These are phyloP conservation scores for Stagonosporopsis tanaceti DNA, from an alignment of 2,329 filamentous ascomycete genomes.

Conservation along the genomic window DNA sequence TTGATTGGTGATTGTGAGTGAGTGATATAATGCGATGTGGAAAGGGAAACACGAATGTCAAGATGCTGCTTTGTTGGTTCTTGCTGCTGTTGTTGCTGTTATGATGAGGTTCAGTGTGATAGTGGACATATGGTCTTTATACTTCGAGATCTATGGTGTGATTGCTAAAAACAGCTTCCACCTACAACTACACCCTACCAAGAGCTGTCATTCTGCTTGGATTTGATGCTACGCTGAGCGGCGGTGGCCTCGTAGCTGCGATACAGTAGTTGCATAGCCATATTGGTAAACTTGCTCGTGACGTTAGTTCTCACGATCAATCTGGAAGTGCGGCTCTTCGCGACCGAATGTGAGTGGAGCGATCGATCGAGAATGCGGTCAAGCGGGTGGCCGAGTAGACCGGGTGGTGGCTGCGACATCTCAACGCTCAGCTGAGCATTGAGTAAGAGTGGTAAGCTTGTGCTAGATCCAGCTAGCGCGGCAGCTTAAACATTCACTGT, in stretches of 20 bases:
- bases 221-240: constrained; percentile 9
- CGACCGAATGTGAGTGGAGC: constrained; percentile 1
- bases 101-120: constrained; percentile 11
- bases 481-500: not conserved
- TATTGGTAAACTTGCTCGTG: not conserved
- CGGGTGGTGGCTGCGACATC: constrained; percentile 11
- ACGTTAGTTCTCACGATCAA: not conserved
- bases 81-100: not conserved
- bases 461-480: not conserved
- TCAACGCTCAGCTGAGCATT: constrained; percentile 4
- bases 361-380: not conserved
- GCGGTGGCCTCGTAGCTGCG: not conserved
- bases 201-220: not conserved
- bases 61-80: constrained; percentile 19
- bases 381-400: not conserved
- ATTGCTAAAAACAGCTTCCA: not conserved
- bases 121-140: not conserved
- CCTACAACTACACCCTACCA: constrained; percentile 1
- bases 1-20: constrained; percentile 5
- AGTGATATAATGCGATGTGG: constrained; percentile 11
- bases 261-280: constrained; percentile 9
- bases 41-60: constrained; percentile 10
- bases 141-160: not conserved
- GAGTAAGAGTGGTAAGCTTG: constrained; percentile 11
- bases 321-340: not conserved